Conservation (phyloP, 805 yeast genomes). For the Wickerhamiella nectarea region DNA sequence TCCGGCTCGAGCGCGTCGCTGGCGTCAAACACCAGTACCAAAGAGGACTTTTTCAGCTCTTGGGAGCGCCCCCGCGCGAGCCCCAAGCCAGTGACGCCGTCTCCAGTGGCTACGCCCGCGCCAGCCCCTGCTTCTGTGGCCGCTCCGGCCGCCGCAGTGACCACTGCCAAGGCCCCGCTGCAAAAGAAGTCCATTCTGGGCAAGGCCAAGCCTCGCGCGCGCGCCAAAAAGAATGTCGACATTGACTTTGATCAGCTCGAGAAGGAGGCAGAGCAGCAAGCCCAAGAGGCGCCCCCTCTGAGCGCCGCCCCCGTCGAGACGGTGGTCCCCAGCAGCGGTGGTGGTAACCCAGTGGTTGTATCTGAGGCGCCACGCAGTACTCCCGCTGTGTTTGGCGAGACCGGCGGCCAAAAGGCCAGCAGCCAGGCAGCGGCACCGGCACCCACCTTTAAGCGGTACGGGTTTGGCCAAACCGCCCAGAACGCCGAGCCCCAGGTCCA, state of each 20-base stretch:
- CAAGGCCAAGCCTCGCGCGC: slow-evolving; percentile 23
- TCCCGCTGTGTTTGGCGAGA: slow-evolving; percentile 6
- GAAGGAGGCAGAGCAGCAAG: slow-evolving; percentile 71
- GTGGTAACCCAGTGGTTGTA: slow-evolving; percentile 10
- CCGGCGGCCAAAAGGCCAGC: not conserved
- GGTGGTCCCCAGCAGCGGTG: slow-evolving; percentile 11
- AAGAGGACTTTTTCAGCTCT: slow-evolving; percentile 79
- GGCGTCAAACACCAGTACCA: slow-evolving; percentile 19
- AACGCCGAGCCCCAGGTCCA: slow-evolving; percentile 17
- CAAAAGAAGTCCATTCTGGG: slow-evolving; percentile 21
- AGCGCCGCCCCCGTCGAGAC: slow-evolving; percentile 11
- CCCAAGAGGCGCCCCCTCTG: slow-evolving; percentile 25
- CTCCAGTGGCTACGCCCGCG: slow-evolving; percentile 8
- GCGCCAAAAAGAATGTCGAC: slow-evolving; percentile 28
- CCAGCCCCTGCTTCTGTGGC: slow-evolving; percentile 10
- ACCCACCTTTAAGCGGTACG: slow-evolving; percentile 16
- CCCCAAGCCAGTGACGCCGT: slow-evolving; percentile 11
- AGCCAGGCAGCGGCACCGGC: slow-evolving; percentile 9
- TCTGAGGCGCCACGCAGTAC: slow-evolving; percentile 3
- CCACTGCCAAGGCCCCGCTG: slow-evolving; percentile 5
- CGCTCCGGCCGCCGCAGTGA: slow-evolving; percentile 7
- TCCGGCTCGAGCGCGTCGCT: slow-evolving; percentile 13
- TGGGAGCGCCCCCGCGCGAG: slow-evolving; percentile 65
- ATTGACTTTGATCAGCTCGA: slow-evolving; percentile 55
- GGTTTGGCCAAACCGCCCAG: slow-evolving; percentile 21